A percentile compares a stretch with the other conserved stretches of the same genome.
These are phyloP conservation scores for Coemansia sp. DNA, from an alignment of 192 early-diverging fungal species.

Conservation along the genomic window DNA sequence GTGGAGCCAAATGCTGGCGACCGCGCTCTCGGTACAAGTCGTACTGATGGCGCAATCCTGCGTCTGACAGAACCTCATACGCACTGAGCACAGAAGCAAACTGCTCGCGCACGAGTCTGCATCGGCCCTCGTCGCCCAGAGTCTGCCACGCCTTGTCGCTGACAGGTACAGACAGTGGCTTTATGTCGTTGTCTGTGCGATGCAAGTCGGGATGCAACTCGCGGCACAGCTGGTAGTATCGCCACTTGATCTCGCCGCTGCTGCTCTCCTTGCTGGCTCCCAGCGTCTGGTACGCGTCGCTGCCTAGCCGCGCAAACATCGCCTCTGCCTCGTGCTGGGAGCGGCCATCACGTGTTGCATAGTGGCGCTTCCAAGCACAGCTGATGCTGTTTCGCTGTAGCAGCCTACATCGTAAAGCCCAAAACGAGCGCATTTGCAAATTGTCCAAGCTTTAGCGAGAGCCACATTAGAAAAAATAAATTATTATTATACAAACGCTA, in stretches of 20 bases:
- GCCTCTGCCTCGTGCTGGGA: slow-evolving; percentile 10
- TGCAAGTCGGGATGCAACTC: slow-evolving; percentile 44
- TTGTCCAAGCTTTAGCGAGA: not conserved
- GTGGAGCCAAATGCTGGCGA: not conserved
- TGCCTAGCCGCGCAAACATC: slow-evolving; percentile 20
- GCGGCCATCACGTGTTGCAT: not conserved
- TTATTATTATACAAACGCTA: too few relatives aligned
- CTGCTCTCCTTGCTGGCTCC: slow-evolving; percentile 18
- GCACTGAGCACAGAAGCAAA: slow-evolving; percentile 27
- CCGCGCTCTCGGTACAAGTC: slow-evolving; percentile 6
- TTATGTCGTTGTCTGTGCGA: not conserved
- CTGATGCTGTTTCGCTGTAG: not conserved
- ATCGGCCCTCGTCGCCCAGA: slow-evolving; percentile 12
- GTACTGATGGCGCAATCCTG: slow-evolving; percentile 19
- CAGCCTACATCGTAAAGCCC: not conserved
- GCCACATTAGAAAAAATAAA: not conserved
- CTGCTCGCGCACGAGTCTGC: slow-evolving; percentile 17
- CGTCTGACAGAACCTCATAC: slow-evolving; percentile 32
- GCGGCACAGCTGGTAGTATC: slow-evolving; percentile 46
- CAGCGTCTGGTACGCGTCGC: slow-evolving; percentile 27
- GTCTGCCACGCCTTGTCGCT: slow-evolving; percentile 15
- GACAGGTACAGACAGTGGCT: not conserved
- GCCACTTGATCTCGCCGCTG: slow-evolving; percentile 27
- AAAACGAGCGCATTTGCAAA: not conserved
- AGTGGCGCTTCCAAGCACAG: not conserved